Base-by-base conservation (phyloP, 176 grass and related monocot genomes). In the Metroxylon sagu region DNA sequence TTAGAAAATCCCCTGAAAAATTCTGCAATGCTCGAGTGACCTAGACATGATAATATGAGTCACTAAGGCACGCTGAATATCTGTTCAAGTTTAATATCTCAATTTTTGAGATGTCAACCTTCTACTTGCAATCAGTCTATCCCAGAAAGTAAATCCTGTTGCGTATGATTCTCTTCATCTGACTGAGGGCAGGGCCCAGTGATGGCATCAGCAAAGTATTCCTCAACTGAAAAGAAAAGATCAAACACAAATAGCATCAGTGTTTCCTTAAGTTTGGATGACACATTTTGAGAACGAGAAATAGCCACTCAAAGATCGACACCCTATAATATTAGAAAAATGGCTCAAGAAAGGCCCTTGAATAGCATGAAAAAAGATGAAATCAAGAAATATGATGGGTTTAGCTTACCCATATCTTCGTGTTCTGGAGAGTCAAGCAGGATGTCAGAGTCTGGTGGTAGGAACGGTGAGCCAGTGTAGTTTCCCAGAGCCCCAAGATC, bases 401-500 rank as follows among this genome's bases (percentile, higher is more conserved):
- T 60, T 31, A 49, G 48, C 3, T 71, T 96, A 96, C 91, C 91
- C 80, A 96, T 96, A 48, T 90, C 91, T 60, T 90, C 83, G 16
- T 87, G 86, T 19, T 90, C 86, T 0, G 91, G 86, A 28, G 91
- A 96, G 82, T 90, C 91, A 12, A 96, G 83, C 16, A 90, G 63
- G 29, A 96, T 86, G 62, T 96, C 86, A 2, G 91, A 87, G 67
- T 96, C 91, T 3, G 86, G 87, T 49, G 86, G 80, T 68, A 96
- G 80, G 75, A 96, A 96, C 50, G 86, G 91, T 50, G 86, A 84
- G 54, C 91, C 91, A 1, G 78, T 70, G 35, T 96, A 90, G 61
- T 96, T 86, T 68, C 89, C 91, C 18, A 96, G 71, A 43, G 69
- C 91, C 66, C 81, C 91, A 74, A 96, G 73, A 59, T 96, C 91